These are phyloP conservation scores for Citrus sp. DNA, from an alignment of 345 rosid species.

Conservation along the genomic window DNA sequence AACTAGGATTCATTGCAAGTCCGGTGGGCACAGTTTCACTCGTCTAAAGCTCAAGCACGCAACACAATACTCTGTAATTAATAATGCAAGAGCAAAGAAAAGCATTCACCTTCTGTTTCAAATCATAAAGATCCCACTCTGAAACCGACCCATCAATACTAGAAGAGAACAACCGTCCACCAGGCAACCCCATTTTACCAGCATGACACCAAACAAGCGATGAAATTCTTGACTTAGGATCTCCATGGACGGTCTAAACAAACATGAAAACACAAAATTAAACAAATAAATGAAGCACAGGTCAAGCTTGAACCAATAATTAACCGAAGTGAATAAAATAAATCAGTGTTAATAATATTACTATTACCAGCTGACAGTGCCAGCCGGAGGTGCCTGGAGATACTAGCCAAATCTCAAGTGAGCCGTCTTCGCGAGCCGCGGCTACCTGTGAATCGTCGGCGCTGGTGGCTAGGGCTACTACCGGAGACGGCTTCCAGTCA, in stretches of 20 bases:
- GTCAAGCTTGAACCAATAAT: neutral
- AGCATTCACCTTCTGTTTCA: constrained; percentile 72
- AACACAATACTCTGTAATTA: neutral
- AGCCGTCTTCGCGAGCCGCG: constrained; percentile 88
- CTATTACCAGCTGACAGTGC: constrained; percentile 90
- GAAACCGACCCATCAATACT: constrained; percentile 82
- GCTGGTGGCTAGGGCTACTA: constrained; percentile 81
- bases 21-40: neutral
- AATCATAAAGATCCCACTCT: constrained; percentile 83
- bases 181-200: constrained; percentile 48
- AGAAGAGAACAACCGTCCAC: constrained; percentile 79
- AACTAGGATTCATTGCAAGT: neutral
- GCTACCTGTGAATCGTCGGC: constrained; percentile 72
- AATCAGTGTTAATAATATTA: neutral
- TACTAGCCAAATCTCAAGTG: constrained; percentile 97
- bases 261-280: neutral
- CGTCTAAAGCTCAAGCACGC: neutral
- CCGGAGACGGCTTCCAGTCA: constrained; percentile 91
- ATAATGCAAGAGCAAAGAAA: neutral
- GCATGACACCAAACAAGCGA: constrained; percentile 76
- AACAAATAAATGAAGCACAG: constrained; percentile 3
- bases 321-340: neutral
- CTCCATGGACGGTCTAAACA: constrained; percentile 75
- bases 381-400: constrained; percentile 93
- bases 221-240: constrained; percentile 68